Evolutionary conservation across 2,329 filamentous ascomycete genomes (phyloP).

Genomic region (Neofusicoccum kwambonambiense): DNA sequence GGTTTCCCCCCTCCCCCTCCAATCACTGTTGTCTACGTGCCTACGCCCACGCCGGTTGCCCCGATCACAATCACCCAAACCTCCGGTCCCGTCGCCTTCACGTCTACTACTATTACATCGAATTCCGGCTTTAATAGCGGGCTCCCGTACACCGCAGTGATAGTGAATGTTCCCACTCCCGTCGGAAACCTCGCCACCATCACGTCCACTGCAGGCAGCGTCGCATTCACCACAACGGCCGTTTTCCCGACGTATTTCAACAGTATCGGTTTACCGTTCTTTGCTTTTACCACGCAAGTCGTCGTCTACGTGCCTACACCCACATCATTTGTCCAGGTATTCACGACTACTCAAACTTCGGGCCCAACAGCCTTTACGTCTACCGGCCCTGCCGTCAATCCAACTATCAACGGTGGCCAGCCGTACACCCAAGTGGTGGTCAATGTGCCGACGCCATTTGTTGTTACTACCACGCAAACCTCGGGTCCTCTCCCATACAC

Average conservation of each 20-base stretch:
- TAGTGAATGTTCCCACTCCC: neutral
- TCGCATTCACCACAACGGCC: neutral
- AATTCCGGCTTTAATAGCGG: neutral
- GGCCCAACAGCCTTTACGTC: too few relatives aligned
- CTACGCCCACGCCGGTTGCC: too few relatives aligned
- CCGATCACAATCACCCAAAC: neutral
- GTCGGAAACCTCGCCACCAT: neutral
- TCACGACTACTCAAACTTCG: too few relatives aligned
- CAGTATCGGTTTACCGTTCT: too few relatives aligned
- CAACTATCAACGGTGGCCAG: neutral
- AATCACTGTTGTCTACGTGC: too few relatives aligned
- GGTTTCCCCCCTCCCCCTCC: too few relatives aligned
- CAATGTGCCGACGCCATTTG: neutral
- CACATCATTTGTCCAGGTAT: too few relatives aligned
- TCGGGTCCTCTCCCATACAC: neutral
- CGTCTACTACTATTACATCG: neutral
- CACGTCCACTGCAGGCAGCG: neutral
- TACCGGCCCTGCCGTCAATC: too few relatives aligned
- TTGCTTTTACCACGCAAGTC: too few relatives aligned
- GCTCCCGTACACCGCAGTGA: neutral
- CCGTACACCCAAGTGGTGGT: neutral
- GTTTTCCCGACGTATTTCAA: too few relatives aligned
- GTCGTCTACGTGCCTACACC: too few relatives aligned
- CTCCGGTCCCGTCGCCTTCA: neutral
- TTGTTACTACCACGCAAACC: neutral